Conservation (phyloP, 495 filamentous ascomycete genomes). For the Penicillium cosmopolitanum region DNA sequence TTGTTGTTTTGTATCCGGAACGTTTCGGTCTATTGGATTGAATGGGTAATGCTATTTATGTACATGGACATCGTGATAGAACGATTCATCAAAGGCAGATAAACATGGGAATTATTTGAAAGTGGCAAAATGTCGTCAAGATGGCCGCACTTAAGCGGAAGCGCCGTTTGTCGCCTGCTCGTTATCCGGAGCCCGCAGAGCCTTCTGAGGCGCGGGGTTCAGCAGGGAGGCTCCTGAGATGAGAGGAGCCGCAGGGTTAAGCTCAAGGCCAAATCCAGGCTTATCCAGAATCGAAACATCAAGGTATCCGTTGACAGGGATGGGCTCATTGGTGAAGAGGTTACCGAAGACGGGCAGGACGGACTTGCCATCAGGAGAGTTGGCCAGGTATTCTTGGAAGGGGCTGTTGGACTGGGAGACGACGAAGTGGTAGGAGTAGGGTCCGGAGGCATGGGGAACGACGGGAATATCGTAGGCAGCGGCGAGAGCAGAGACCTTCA, state of each 20-base stretch:
- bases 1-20: conserved; percentile 11
- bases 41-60: conserved; percentile 20
- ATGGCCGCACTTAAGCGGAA: conserved; percentile 9
- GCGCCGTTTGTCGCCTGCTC: conserved; percentile 32
- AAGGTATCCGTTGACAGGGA: conserved; percentile 79
- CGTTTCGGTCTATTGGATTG: conserved; percentile 24
- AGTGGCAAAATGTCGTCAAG: conserved; percentile 11
- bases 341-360: conserved; percentile 91
- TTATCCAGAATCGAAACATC: conserved; percentile 79
- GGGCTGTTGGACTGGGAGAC: conserved; percentile 87
- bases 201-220: conserved; percentile 68
- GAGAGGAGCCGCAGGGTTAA: conserved; percentile 79
- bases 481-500: conserved; percentile 85
- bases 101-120: conserved; percentile 9
- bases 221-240: conserved; percentile 74
- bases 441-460: conserved; percentile 89
- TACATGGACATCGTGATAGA: conserved; percentile 19
- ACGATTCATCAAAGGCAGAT: conserved; percentile 13
- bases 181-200: conserved; percentile 51
- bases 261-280: conserved; percentile 85
- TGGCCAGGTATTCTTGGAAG: conserved; percentile 94
- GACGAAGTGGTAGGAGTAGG: conserved; percentile 94
- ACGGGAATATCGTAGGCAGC: conserved; percentile 92
- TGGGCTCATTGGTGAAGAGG: conserved; percentile 87
- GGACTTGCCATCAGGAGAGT: conserved; percentile 85